Conservation (phyloP, 2,329 filamentous ascomycete species). For the Pseudogymnoascus sp. region DNA sequence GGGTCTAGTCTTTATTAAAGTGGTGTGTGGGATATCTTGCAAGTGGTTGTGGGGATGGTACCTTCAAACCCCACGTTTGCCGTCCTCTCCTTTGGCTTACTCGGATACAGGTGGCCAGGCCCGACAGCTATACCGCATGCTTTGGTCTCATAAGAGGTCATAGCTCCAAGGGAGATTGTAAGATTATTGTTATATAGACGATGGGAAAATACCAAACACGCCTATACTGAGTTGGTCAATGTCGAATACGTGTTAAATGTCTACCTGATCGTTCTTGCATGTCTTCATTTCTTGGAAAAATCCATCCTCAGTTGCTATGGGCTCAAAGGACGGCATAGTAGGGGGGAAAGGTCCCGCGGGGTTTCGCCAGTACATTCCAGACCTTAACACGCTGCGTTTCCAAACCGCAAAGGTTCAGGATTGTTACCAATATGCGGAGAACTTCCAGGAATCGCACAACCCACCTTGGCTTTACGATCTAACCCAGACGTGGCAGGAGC, state of each 20-base stretch:
- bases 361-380: constrained; percentile 56
- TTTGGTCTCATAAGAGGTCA: not conserved
- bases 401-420: constrained; percentile 55
- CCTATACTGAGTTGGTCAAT: not conserved
- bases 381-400: constrained; percentile 55
- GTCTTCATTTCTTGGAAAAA: not conserved
- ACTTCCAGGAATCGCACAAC: constrained; percentile 49
- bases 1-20: not conserved
- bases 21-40: not conserved
- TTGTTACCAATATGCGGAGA: constrained; percentile 53
- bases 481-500: constrained; percentile 64
- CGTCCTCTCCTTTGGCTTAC: not conserved
- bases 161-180: not conserved
- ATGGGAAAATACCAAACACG: not conserved
- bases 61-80: not conserved
- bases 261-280: not conserved
- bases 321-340: not conserved
- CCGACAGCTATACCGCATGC: not conserved
- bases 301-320: not conserved
- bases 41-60: not conserved
- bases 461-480: constrained; percentile 63
- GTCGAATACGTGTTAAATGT: not conserved
- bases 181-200: not conserved
- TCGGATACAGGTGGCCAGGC: not conserved
- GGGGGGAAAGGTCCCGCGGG: constrained; percentile 19